A percentile compares a stretch with the other conserved stretches of the same genome.
Conservation (phyloP, 2,329 filamentous ascomycete genomes). For the Cladophialophora chaetospira region DNA sequence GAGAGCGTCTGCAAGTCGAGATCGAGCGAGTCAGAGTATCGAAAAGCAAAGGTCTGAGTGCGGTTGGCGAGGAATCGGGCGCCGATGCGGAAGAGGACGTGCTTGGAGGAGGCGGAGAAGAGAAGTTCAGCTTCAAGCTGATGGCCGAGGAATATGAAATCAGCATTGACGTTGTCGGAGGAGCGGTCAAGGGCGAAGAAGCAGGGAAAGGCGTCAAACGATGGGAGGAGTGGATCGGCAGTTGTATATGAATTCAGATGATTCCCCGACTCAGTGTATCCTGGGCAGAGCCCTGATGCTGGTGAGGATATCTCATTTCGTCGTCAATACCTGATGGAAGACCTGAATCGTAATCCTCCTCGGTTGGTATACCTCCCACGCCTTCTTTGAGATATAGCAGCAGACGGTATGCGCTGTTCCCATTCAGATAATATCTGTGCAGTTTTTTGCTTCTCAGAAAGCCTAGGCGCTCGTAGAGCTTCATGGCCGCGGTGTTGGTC, state of each 20-base stretch:
- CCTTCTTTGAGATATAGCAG: slow-evolving; percentile 75
- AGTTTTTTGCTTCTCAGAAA: slow-evolving; percentile 91
- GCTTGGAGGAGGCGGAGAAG: slow-evolving; percentile 79
- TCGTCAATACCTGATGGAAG: slow-evolving; percentile 29
- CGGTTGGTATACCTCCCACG: slow-evolving; percentile 47
- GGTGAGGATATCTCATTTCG: slow-evolving; percentile 21
- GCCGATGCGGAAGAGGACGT: slow-evolving; percentile 73
- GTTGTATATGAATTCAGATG: slow-evolving; percentile 60
- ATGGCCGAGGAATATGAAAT: slow-evolving; percentile 78
- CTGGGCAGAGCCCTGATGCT: slow-evolving; percentile 6
- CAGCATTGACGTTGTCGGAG: slow-evolving; percentile 73
- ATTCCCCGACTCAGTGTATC: slow-evolving; percentile 22
- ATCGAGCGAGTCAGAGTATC: slow-evolving; percentile 75
- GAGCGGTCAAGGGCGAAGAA: slow-evolving; percentile 61
- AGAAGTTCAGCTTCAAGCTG: slow-evolving; percentile 75
- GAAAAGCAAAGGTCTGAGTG: slow-evolving; percentile 71
- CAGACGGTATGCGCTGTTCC: slow-evolving; percentile 88
- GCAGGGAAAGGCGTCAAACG: slow-evolving; percentile 71
- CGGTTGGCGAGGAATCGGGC: slow-evolving; percentile 41
- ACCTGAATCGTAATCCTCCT: slow-evolving; percentile 37
- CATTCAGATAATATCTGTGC: slow-evolving; percentile 94
- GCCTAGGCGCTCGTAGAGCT: slow-evolving; percentile 87
- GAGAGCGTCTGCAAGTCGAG: slow-evolving; percentile 74
- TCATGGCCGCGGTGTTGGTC: slow-evolving; percentile 84
- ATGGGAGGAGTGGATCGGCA: slow-evolving; percentile 91